phyloP scores from a whole-genome alignment of 805 yeast genomes.

The Lipomyces anomalus region DNA sequence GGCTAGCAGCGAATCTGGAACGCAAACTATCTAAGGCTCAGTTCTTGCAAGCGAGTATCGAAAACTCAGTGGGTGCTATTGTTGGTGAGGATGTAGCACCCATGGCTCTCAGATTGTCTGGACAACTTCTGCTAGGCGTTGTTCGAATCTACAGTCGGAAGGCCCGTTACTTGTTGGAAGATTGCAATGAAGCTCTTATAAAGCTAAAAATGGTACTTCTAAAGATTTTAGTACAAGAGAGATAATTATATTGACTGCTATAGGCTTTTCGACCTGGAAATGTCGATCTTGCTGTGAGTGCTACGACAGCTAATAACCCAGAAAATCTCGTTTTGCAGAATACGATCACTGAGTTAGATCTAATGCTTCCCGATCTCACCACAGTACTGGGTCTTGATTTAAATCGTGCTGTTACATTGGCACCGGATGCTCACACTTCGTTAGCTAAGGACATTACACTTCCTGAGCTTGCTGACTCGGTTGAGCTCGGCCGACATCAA shows the following conservation, averaged over 20 bases:
- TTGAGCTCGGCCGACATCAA: conserved; percentile 59
- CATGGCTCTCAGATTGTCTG: conserved; percentile 73
- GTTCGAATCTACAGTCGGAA: conserved; percentile 81
- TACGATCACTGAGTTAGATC: conserved; percentile 71
- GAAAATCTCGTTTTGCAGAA: conserved; percentile 62
- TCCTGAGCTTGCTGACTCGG: conserved; percentile 47
- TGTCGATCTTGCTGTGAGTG: conserved; percentile 54
- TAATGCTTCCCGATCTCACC: conserved; percentile 34
- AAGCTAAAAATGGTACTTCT: conserved; percentile 51
- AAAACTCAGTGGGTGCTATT: conserved; percentile 61
- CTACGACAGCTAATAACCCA: conserved; percentile 54
- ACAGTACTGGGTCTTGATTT: conserved; percentile 25
- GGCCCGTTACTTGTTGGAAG: conserved; percentile 76
- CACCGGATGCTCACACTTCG: conserved; percentile 16
- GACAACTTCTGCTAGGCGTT: conserved; percentile 80
- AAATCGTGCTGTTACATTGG: conserved; percentile 22
- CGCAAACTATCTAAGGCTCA: conserved; percentile 68
- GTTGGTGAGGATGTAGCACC: conserved; percentile 48
- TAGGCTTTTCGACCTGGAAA: conserved; percentile 31
- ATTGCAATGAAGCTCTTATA: conserved; percentile 68
- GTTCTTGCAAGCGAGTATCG: conserved; percentile 63
- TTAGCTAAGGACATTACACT: conserved; percentile 22
- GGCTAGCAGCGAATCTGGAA: conserved; percentile 90
- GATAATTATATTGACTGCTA: neutral
- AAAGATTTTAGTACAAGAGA: neutral